Evolutionary conservation across 495 filamentous ascomycete species (phyloP).

Genomic region (Friedmanniomyces endolithicus): DNA sequence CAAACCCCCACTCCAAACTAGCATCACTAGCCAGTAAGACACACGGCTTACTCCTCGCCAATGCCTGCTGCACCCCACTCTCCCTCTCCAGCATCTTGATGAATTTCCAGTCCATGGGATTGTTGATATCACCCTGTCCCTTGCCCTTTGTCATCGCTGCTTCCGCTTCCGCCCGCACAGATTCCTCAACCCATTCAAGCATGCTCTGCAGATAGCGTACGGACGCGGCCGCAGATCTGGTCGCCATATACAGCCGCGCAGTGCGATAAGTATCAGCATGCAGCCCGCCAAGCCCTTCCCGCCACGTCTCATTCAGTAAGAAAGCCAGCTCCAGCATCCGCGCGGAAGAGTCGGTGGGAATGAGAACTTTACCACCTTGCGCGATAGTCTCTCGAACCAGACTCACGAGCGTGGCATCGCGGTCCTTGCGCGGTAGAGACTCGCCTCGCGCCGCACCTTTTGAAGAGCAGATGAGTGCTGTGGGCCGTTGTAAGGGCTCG

Average conservation of each 20-base stretch:
- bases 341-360: constrained; percentile 89
- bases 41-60: constrained; percentile 36
- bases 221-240: constrained; percentile 64
- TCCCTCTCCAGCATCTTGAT: constrained; percentile 66
- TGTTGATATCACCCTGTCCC: constrained; percentile 26
- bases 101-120: constrained; percentile 81
- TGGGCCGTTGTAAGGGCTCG: constrained; percentile 83
- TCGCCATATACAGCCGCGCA: constrained; percentile 69
- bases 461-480: constrained; percentile 80
- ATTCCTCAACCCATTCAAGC: constrained; percentile 98
- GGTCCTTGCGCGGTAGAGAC: constrained; percentile 56
- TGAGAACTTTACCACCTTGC: constrained; percentile 83
- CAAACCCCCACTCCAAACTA: constrained; percentile 90
- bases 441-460: constrained; percentile 62
- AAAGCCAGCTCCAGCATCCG: constrained; percentile 89
- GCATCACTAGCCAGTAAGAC: constrained; percentile 87
- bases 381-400: constrained; percentile 64
- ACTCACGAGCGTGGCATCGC: constrained; percentile 74
- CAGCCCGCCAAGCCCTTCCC: constrained; percentile 49
- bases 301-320: constrained; percentile 83
- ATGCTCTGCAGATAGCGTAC: constrained; percentile 86
- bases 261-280: constrained; percentile 44
- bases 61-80: constrained; percentile 56
- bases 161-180: constrained; percentile 82
- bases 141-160: constrained; percentile 39